Conservation (phyloP, 2,329 filamentous ascomycete species). For the Diaporthe ilicicola region DNA sequence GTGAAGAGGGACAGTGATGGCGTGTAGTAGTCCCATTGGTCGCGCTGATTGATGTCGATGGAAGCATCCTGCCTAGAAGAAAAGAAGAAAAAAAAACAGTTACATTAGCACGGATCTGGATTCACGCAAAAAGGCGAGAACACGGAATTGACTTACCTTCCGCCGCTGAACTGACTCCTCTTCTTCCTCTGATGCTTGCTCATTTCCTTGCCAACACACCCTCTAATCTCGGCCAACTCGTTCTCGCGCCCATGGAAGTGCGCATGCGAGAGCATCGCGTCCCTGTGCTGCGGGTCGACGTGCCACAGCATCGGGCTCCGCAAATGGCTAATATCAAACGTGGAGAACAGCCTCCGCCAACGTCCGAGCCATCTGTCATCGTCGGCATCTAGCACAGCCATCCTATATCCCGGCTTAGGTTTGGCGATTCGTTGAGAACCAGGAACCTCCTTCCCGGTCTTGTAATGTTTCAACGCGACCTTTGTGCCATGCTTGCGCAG, state of each 20-base stretch:
- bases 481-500: conserved; percentile 71
- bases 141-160: conserved; percentile 47
- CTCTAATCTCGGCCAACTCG: conserved; percentile 75
- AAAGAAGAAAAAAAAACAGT: too few relatives aligned
- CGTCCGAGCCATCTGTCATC: conserved; percentile 72
- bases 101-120: background rate
- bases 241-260: conserved; percentile 66
- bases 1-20: conserved; percentile 69
- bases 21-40: conserved; percentile 75
- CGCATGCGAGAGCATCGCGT: conserved; percentile 75
- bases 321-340: conserved; percentile 75
- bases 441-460: conserved; percentile 45
- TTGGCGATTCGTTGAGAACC: background rate
- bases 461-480: conserved; percentile 64
- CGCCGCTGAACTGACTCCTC: conserved; percentile 48
- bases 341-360: conserved; percentile 75
- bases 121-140: too few relatives aligned
- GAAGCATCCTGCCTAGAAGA: conserved; percentile 50
- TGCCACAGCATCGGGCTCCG: conserved; percentile 87
- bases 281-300: conserved; percentile 77
- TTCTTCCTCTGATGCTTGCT: conserved; percentile 83
- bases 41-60: conserved; percentile 69
- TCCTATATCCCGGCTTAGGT: conserved; percentile 45
- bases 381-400: conserved; percentile 74
- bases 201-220: conserved; percentile 80